Evolutionary conservation across 352 stramenopile species (phyloP).

Genomic region (Globisporangium echinulatum): DNA sequence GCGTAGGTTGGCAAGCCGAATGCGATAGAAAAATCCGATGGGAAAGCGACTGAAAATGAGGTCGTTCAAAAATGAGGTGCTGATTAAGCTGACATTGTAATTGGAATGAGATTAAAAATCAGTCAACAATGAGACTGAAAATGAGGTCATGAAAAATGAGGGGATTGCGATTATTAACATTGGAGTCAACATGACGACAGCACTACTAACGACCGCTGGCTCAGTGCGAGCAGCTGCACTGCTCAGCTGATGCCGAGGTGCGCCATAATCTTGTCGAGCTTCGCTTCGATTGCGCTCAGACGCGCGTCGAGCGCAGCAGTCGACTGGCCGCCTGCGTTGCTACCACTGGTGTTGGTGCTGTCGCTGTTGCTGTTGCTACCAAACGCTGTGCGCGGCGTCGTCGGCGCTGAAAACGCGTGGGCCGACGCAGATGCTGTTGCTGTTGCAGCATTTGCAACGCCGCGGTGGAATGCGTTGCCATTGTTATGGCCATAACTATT

Average conservation of each 20-base stretch:
- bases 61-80: no score
- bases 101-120: no score
- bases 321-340: no score
- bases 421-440: constrained; percentile 1
- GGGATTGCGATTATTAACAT: no score
- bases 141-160: no score
- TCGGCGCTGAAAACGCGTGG: constrained; percentile 40
- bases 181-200: no score
- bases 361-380: constrained; percentile 13
- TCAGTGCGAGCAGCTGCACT: neutral
- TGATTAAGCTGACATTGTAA: no score
- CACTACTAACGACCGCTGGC: no score
- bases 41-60: no score
- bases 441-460: constrained; percentile 1
- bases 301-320: constrained; percentile 39
- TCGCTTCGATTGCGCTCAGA: constrained; percentile 72
- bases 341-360: neutral
- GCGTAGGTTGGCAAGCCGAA: constrained; percentile 22
- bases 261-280: constrained; percentile 88
- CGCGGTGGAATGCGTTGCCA: constrained; percentile 6
- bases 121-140: no score
- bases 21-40: no score
- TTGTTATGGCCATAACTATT: constrained; percentile 1
- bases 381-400: constrained; percentile 33
- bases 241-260: constrained; percentile 66